Percentiles rank a stretch among this genome's conserved stretches.
Evolutionary conservation across 768 basidiomycete genomes (phyloP).

Genomic region (Rhodotorula diobovata): DNA sequence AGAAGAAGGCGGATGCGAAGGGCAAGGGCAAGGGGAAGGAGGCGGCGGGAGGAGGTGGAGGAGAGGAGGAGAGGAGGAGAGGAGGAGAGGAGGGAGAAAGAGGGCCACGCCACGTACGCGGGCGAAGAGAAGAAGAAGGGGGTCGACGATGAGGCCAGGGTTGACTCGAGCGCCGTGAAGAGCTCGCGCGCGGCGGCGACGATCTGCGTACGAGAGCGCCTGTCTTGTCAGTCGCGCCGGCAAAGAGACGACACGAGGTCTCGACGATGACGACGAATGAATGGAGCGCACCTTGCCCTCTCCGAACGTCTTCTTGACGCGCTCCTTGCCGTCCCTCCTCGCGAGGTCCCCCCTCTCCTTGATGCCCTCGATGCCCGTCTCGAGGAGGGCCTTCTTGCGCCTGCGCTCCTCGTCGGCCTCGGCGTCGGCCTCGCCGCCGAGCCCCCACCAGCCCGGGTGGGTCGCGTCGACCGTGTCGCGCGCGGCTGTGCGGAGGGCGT

Average conservation of each 20-base stretch:
- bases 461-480: slow-evolving; percentile 23
- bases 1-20: too few species aligned
- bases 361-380: slow-evolving; percentile 29
- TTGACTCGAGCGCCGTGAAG: slow-evolving; percentile 34
- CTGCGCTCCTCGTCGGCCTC: slow-evolving; percentile 25
- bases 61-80: not conserved
- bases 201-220: slow-evolving; percentile 4
- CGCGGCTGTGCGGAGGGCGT: slow-evolving; percentile 22
- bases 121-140: slow-evolving; percentile 39
- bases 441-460: slow-evolving; percentile 34
- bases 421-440: slow-evolving; percentile 32
- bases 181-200: slow-evolving; percentile 26
- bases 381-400: slow-evolving; percentile 28
- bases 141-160: slow-evolving; percentile 28
- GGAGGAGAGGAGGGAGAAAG: too few species aligned
- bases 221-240: not conserved
- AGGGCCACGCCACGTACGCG: slow-evolving; percentile 9
- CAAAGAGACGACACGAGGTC: too few species aligned
- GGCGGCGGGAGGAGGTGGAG: too few species aligned
- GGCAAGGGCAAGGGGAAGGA: too few species aligned
- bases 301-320: slow-evolving; percentile 37
- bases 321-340: slow-evolving; percentile 32
- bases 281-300: slow-evolving; percentile 32
- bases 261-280: too few species aligned
- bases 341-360: slow-evolving; percentile 27